Base-by-base conservation (phyloP, 768 basidiomycete genomes). In the Mycena galopus region DNA sequence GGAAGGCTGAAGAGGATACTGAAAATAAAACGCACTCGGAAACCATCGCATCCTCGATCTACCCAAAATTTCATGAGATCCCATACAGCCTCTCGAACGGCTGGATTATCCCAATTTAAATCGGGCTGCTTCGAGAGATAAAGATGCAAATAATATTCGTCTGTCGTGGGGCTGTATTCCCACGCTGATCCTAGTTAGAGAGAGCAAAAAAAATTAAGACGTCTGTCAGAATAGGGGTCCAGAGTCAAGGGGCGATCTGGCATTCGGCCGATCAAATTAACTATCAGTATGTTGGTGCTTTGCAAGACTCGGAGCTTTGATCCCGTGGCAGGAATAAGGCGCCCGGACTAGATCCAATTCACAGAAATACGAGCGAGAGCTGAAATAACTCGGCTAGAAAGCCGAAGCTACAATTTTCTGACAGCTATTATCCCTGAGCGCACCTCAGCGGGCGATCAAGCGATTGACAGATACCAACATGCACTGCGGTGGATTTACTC, bases 21-120 rank as follows among this genome's bases (percentile, higher is more conserved):
- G 47, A 5, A 56, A 33, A 11, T 23, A 39, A 17, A 42, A 81
- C 89, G 67, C 75, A 94, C 90, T 25, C 92, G 83, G 79, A 94
- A 94, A 1, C 93, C 94, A 72, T 94, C 93, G 72, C 91, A 90
- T 1, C 94, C 93, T 61, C 90, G 85, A 66, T 90, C 86, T 23
- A 93, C 84, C 93, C 93, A 94, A 77, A 92, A 94, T 53, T 81
- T 80, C 92, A 94, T 92, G 57, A 90, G 77, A 37, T 91, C 89
- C 81, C 85, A 91, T 0, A 93, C 85, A 12, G 90, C 88, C 67
- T 86, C 82, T 14, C 90, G 84, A 2, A 92, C 88, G 7, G 86
- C 86, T 0, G 87, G 85, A 73, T 93, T 92, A 61, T 93, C 91
- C 92, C 92, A 94, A 77, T 95, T 93, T 19, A 94, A 79, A 77